Base-by-base conservation (phyloP, 2,329 filamentous ascomycete genomes). In the Basipetospora chlamydospora region DNA sequence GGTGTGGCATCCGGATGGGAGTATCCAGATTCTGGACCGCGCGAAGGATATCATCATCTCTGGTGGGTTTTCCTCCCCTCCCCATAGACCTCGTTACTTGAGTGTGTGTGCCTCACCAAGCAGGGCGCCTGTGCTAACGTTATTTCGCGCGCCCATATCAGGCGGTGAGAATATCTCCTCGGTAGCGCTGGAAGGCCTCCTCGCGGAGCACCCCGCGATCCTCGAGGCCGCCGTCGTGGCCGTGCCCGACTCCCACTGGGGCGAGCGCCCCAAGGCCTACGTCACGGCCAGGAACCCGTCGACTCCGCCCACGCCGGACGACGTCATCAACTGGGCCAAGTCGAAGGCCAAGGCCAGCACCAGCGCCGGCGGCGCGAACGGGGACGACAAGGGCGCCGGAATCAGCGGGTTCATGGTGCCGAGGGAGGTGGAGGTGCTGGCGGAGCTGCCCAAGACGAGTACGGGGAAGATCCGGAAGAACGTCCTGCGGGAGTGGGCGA, bases 21-120 rank as follows among this genome's bases (percentile, higher is more conserved):
- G 83, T 40, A 78, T 86, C 30, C 85, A 96, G 62, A 94, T 98
- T 44, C 64, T 92, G 40, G 90, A 98, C 58, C 72, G 90, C 15
- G 83, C 85, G 11, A 98, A 98, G 63, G 90, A 98, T 53, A 95
- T 98, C 37, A 98, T 98, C 50, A 98, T 98, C 43, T 92, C 83
- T 37, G 83, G 82, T 83, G 63, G 46, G 67, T 11, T 13, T 38
- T 12, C 37, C 37, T 36, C 4, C 21, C 13, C 15, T 15, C 26
- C 15, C n/a, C n/a, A n/a, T n/a, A n/a, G n/a, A n/a, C n/a, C n/a
- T n/a, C n/a, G n/a, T n/a, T n/a, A n/a, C n/a, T n/a, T n/a, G n/a
- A n/a, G n/a, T n/a, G n/a, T n/a, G n/a, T n/a, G n/a, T n/a, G n/a
- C n/a, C n/a, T n/a, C n/a, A n/a, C n/a, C n/a, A n/a, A n/a, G n/a